A percentile compares a stretch with the other conserved stretches of the same genome.
Conservation (phyloP, 225 moss, liverwort and hornwort species). For the Bryoerythrophyllum caledonicum region DNA sequence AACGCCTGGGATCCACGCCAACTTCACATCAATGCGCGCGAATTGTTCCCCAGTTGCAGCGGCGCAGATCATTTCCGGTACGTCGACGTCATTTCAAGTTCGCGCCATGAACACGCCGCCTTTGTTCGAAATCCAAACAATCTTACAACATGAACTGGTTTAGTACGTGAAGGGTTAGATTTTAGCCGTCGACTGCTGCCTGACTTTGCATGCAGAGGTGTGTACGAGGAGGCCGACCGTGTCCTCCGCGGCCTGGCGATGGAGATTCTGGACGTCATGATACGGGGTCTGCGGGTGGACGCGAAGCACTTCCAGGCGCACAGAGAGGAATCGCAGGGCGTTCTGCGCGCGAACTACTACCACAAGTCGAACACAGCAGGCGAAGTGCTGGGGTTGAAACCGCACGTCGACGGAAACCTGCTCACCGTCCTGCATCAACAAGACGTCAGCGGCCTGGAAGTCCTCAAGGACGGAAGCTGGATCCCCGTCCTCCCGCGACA, state of each 20-base stretch:
- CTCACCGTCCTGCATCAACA: conserved; percentile 53
- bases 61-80: background rate
- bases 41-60: conserved; percentile 29
- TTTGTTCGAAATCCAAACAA: too few relatives aligned
- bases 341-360: conserved; percentile 48
- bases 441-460: conserved; percentile 53
- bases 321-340: conserved; percentile 32
- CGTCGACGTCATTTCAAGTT: too few relatives aligned
- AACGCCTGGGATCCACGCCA: conserved; percentile 17
- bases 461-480: conserved; percentile 48
- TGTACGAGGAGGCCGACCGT: conserved; percentile 35
- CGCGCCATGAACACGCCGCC: too few relatives aligned
- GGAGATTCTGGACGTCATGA: conserved; percentile 52
- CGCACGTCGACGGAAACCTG: conserved; percentile 48
- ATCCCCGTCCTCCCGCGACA: conserved; percentile 22
- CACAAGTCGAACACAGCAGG: conserved; percentile 18
- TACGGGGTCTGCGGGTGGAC: conserved; percentile 38
- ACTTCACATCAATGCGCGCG: conserved; percentile 14
- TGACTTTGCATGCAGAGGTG: too few relatives aligned
- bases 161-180: too few relatives aligned
- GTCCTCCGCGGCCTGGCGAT: conserved; percentile 43
- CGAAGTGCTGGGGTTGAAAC: conserved; percentile 38
- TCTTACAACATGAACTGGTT: too few relatives aligned
- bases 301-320: conserved; percentile 39
- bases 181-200: too few relatives aligned